Evolutionary conservation across 129 eudicot species (phyloP).

Genomic region (Artemisia tridentata): DNA sequence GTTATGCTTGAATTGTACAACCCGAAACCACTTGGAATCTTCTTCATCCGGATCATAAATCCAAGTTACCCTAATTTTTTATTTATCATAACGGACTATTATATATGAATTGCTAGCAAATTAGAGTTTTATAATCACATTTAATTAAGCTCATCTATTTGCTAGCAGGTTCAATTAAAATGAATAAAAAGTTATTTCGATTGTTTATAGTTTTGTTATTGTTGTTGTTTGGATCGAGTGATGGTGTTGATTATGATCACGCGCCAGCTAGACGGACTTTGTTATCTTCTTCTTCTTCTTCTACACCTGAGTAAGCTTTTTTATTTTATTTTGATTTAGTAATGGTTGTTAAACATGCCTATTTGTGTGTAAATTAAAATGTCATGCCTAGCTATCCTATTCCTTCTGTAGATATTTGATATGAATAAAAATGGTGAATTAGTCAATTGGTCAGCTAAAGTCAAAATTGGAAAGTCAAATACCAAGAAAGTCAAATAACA

Average conservation of each 20-base stretch:
- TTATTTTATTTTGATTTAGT: too few species aligned
- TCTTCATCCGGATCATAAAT: not conserved
- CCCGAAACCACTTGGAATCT: constrained; percentile 38
- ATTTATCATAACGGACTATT: not conserved
- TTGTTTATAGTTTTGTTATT: not conserved
- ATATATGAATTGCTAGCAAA: not conserved
- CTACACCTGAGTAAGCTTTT: constrained; percentile 37
- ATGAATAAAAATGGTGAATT: too few species aligned
- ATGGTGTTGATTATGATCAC: constrained; percentile 18
- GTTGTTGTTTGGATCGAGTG: constrained; percentile 31
- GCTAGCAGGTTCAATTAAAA: not conserved
- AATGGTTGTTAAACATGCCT: too few species aligned
- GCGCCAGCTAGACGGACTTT: constrained; percentile 49
- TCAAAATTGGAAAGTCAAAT: too few species aligned
- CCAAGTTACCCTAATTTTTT: constrained; percentile 6
- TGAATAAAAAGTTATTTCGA: not conserved
- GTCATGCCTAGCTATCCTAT: too few species aligned
- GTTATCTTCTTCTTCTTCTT: constrained; percentile 30
- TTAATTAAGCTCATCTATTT: not conserved
- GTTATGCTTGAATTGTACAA: constrained; percentile 35
- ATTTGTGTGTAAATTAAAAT: too few species aligned
- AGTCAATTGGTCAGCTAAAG: too few species aligned
- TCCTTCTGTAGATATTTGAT: too few species aligned
- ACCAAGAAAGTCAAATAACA: too few species aligned
- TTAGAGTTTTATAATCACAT: constrained; percentile 9